phyloP scores from a whole-genome alignment of 2,329 filamentous ascomycete genomes.

The Paraphoma chrysanthemicola region DNA sequence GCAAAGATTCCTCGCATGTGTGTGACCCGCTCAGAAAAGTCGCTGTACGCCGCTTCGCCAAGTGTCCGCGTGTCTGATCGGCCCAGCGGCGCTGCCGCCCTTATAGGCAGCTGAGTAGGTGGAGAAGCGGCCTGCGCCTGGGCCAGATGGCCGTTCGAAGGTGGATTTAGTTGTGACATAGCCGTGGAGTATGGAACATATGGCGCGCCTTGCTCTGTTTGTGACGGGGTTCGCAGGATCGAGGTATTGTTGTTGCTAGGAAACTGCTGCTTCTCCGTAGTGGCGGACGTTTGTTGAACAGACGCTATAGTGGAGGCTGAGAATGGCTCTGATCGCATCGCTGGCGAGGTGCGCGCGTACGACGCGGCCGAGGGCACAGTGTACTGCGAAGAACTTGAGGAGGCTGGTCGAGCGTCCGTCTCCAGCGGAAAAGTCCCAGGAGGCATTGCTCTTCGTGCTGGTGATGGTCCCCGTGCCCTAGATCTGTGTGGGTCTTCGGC shows the following conservation, averaged over 20 bases:
- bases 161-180: constrained; percentile 11
- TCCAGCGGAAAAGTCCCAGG: constrained; percentile 33
- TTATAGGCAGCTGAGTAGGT: constrained; percentile 17
- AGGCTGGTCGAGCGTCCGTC: constrained; percentile 31
- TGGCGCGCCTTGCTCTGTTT: constrained; percentile 22
- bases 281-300: constrained; percentile 19
- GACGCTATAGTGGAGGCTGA: constrained; percentile 20
- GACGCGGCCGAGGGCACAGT: constrained; percentile 32
- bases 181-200: constrained; percentile 17
- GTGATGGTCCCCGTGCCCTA: constrained; percentile 37
- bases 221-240: constrained; percentile 30
- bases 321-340: constrained; percentile 25
- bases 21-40: constrained; percentile 73
- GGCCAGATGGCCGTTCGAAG: constrained; percentile 13
- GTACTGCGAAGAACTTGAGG: constrained; percentile 36
- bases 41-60: constrained; percentile 62
- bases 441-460: constrained; percentile 33
- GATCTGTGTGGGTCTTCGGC: constrained; percentile 40
- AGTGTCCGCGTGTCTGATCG: constrained; percentile 43
- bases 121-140: constrained; percentile 8
- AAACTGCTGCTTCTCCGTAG: constrained; percentile 22
- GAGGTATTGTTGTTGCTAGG: constrained; percentile 25
- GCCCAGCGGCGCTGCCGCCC: constrained; percentile 19
- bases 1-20: constrained; percentile 80
- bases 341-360: constrained; percentile 26